These are phyloP conservation scores for Pseudogymnoascus sp. DNA, from an alignment of 2,329 filamentous ascomycete species.

Conservation along the genomic window DNA sequence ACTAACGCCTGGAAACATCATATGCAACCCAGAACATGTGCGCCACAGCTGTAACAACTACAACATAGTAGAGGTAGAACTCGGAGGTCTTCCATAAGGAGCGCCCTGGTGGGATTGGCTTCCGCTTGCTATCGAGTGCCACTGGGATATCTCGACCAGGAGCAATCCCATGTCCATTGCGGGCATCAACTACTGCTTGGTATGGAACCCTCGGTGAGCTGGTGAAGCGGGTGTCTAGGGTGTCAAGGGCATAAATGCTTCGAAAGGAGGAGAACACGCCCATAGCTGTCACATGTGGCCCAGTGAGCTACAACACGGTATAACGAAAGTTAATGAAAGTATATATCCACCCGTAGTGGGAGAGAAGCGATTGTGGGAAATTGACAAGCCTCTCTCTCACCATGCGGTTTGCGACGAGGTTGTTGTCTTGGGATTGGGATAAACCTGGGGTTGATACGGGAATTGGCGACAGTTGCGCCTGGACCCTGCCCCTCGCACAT, in stretches of 20 bases:
- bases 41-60: slow-evolving; percentile 61
- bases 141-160: slow-evolving; percentile 24
- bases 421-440: slow-evolving; percentile 6
- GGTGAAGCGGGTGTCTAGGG: slow-evolving; percentile 65
- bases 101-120: slow-evolving; percentile 45
- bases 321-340: neutral
- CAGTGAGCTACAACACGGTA: neutral
- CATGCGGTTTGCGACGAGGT: slow-evolving; percentile 2
- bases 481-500: slow-evolving; percentile 8
- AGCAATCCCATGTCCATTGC: slow-evolving; percentile 34
- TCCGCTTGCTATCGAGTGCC: slow-evolving; percentile 34
- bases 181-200: slow-evolving; percentile 47
- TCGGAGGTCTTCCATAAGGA: slow-evolving; percentile 82
- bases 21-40: slow-evolving; percentile 89
- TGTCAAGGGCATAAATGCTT: slow-evolving; percentile 58
- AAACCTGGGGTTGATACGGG: slow-evolving; percentile 4
- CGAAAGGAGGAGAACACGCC: slow-evolving; percentile 35
- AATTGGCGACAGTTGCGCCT: slow-evolving; percentile 2
- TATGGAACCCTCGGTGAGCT: slow-evolving; percentile 63
- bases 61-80: slow-evolving; percentile 72
- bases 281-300: slow-evolving; percentile 19
- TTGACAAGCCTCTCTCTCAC: neutral
- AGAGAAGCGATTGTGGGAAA: neutral
- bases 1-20: slow-evolving; percentile 72
- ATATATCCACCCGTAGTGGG: neutral